Percentiles rank a stretch among this genome's conserved stretches.
Conservation (phyloP, 2,329 filamentous ascomycete species). For the Paraphaeosphaeria sporulosa region DNA sequence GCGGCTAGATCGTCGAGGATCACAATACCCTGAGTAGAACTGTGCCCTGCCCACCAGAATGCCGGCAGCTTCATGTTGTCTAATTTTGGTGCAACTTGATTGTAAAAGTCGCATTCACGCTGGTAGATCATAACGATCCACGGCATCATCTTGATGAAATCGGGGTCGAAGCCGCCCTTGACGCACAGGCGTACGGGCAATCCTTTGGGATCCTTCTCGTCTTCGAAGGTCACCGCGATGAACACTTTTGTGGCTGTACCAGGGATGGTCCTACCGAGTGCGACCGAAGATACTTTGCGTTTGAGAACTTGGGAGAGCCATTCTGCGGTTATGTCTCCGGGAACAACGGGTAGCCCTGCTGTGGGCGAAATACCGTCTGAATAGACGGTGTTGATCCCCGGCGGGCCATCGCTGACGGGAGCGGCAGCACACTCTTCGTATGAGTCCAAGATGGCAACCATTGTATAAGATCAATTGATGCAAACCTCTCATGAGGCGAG, state of each 20-base stretch:
- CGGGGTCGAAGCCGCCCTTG: conserved; percentile 27
- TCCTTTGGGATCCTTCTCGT: conserved; percentile 1
- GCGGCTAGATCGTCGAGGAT: conserved; percentile 23
- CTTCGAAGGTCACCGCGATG: conserved; percentile 21
- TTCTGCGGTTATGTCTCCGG: conserved; percentile 21
- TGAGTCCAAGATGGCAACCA: conserved; percentile 5
- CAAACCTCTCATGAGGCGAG: too few relatives aligned
- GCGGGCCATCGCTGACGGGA: conserved; percentile 10
- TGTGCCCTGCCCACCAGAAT: conserved; percentile 20
- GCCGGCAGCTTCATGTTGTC: conserved; percentile 19
- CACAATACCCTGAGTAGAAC: conserved; percentile 25
- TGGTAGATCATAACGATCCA: conserved; percentile 22
- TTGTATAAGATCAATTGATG: not conserved
- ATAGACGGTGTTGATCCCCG: conserved; percentile 9
- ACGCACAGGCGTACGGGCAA: conserved; percentile 20
- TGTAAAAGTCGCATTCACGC: conserved; percentile 28
- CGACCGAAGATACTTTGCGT: conserved; percentile 16
- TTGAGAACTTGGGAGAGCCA: conserved; percentile 23
- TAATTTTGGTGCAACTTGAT: conserved; percentile 21
- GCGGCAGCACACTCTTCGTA: conserved; percentile 7
- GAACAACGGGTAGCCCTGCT: conserved; percentile 14
- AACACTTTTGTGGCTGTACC: conserved; percentile 28
- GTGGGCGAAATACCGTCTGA: conserved; percentile 6
- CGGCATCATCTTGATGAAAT: conserved; percentile 15
- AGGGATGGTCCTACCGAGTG: conserved; percentile 18